Base-by-base conservation (phyloP, 768 basidiomycete genomes). In the Agaricus blazei region DNA sequence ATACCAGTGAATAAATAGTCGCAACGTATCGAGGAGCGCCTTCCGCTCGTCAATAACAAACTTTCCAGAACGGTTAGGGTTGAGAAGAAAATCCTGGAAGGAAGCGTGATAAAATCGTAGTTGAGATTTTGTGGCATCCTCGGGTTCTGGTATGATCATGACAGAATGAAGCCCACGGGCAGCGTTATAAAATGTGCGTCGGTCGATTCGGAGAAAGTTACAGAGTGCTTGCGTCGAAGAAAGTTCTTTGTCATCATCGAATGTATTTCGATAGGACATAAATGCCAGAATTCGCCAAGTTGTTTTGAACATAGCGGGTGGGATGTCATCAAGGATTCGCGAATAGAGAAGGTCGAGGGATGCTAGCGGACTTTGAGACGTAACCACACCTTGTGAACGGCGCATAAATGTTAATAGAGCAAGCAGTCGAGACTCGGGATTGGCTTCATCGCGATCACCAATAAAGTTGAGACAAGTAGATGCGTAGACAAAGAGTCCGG, bases 21-120 rank as follows among this genome's bases (percentile, higher is more conserved):
- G 43, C 2, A 42, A 23, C 23, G 44, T 9, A 23, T 31, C 42
- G 7, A 34, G 2, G 6, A 7, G 11, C 24, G 51, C 42, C 31
- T 44, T 31, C 5, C 41, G 4, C 15, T 29, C 23, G 4, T 40
- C 40, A 11, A 48, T 23, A 9, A 34, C 14, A 23, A 48, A 54
- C 9, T 27, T 28, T 9, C 53, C 47, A 15, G 53, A 48, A 24
- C 47, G 52, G 8, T 24, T 47, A 12, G 52, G 11, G 19, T 38
- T 36, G 12, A 27, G 28, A 5, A 54, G 52, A 14, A 26, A 54
- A 26, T 47, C 52, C 23, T 54, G n/a, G 43, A 54, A 54, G 14
- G 52, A 54, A 1, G 44, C 34, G 26, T 54, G 52, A 47, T 54
- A 37, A 15, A 54, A 46, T 5, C 9, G 23, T 14, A 47, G 23